Conservation (phyloP, 2,329 filamentous ascomycete species). For the Colletotrichum sp. region DNA sequence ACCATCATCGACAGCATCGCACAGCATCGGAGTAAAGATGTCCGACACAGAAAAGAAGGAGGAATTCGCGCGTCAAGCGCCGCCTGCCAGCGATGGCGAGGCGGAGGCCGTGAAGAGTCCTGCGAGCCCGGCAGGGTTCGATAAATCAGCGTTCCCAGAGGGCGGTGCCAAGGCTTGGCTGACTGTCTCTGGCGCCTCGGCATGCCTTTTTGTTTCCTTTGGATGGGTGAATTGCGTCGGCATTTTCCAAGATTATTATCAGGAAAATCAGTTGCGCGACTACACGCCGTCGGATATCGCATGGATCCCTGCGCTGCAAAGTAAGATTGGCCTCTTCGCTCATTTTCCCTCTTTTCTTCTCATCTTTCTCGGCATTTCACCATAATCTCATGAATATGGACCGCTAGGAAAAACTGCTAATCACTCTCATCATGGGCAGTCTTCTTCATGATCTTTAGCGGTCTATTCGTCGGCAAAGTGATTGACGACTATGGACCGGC, state of each 20-base stretch:
- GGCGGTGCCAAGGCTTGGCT: conserved; percentile 12
- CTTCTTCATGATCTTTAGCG: conserved; percentile 32
- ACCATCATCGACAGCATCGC: not conserved
- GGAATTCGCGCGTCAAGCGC: not conserved
- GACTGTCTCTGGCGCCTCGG: not conserved
- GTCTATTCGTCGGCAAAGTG: conserved; percentile 64
- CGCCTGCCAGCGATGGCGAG: not conserved
- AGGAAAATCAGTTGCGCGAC: conserved; percentile 47
- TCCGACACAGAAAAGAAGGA: not conserved
- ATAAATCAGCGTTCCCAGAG: not conserved
- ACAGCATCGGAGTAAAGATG: not conserved
- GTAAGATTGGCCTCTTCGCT: not conserved
- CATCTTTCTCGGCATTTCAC: not conserved
- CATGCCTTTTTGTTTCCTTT: not conserved
- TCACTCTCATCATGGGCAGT: not conserved
- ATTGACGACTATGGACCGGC: conserved; percentile 69
- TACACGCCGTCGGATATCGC: conserved; percentile 59
- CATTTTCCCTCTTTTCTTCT: fast-evolving
- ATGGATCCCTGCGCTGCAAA: conserved; percentile 51
- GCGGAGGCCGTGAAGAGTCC: not conserved
- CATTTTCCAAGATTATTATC: conserved; percentile 64
- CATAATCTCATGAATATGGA: fast-evolving
- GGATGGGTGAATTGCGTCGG: conserved; percentile 41
- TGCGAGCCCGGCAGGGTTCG: not conserved
- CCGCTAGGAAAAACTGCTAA: not conserved